Conservation (phyloP, 371 early-diverging fungal genomes). For the Mucor indicus region DNA sequence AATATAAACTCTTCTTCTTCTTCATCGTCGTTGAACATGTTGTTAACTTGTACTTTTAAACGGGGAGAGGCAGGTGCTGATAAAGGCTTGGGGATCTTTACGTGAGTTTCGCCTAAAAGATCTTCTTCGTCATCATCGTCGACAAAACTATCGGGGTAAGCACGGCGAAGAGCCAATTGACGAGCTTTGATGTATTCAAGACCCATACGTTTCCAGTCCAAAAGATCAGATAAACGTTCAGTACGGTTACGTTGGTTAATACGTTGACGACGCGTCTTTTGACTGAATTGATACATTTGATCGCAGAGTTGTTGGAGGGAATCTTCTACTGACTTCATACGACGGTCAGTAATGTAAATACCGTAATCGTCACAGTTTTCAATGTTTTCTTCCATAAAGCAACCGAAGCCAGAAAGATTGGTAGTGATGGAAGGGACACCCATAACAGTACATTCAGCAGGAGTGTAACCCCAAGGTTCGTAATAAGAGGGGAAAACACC, state of each 20-base stretch:
- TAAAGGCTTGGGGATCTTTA: conserved; percentile 76
- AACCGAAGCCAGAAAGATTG: conserved; percentile 94
- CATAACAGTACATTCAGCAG: conserved; percentile 98
- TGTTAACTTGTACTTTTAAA: conserved; percentile 32
- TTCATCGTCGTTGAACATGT: conserved; percentile 32
- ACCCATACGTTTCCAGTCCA: conserved; percentile 98
- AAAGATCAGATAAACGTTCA: conserved; percentile 88
- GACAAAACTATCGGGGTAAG: conserved; percentile 81
- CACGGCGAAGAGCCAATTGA: conserved; percentile 87
- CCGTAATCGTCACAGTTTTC: conserved; percentile 93
- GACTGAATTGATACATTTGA: conserved; percentile 88
- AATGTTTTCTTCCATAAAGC: conserved; percentile 96
- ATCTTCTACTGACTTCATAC: conserved; percentile 90
- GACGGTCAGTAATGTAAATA: conserved; percentile 94
- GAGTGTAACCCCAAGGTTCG: conserved; percentile 94
- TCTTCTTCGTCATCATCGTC: conserved; percentile 57
- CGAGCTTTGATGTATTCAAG: conserved; percentile 96
- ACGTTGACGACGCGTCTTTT: conserved; percentile 93
- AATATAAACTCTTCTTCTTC: conserved; percentile 38
- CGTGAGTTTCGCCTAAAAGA: conserved; percentile 23
- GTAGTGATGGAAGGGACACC: conserved; percentile 96
- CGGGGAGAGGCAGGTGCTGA: conserved; percentile 78
- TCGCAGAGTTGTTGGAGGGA: conserved; percentile 86
- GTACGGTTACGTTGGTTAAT: conserved; percentile 97
- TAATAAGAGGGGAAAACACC: conserved; percentile 97